Conservation (phyloP, 148 eudicot genomes). For the Pouteria glomerata region DNA sequence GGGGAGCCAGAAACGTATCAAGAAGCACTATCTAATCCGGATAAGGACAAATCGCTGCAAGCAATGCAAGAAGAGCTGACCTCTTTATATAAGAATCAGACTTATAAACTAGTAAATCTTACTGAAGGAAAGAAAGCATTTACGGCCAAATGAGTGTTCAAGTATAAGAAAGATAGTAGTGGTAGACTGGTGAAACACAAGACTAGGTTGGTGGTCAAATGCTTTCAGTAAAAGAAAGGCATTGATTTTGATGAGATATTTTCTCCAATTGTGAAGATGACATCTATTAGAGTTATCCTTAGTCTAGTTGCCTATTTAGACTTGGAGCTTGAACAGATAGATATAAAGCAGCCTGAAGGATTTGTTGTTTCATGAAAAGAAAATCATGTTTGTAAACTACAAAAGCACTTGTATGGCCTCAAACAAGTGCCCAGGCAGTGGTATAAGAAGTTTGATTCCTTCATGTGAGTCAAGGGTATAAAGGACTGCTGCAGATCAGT, state of each 20-base stretch:
- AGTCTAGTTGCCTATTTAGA: not conserved
- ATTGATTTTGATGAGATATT: not conserved
- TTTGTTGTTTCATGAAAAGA: too few relatives aligned
- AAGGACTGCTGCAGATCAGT: too few relatives aligned
- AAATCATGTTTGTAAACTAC: too few relatives aligned
- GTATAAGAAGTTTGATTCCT: too few relatives aligned
- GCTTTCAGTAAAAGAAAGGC: not conserved
- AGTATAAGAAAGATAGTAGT: not conserved
- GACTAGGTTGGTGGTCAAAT: not conserved
- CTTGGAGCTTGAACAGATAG: not conserved
- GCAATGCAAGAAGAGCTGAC: not conserved
- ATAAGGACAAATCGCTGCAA: not conserved
- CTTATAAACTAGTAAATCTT: not conserved
- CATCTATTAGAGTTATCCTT: not conserved
- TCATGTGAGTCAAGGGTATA: too few relatives aligned
- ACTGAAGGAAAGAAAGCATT: not conserved
- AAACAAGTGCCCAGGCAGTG: too few relatives aligned
- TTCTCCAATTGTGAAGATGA: not conserved
- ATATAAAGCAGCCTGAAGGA: too few relatives aligned
- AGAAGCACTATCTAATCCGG: not conserved
- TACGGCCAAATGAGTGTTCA: not conserved
- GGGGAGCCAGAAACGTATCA: not conserved
- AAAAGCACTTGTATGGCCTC: too few relatives aligned
- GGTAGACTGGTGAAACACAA: not conserved
- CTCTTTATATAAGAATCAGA: too few relatives aligned